These are phyloP conservation scores for Metschnikowia gruessii DNA, from an alignment of 805 yeast genomes.

Conservation along the genomic window DNA sequence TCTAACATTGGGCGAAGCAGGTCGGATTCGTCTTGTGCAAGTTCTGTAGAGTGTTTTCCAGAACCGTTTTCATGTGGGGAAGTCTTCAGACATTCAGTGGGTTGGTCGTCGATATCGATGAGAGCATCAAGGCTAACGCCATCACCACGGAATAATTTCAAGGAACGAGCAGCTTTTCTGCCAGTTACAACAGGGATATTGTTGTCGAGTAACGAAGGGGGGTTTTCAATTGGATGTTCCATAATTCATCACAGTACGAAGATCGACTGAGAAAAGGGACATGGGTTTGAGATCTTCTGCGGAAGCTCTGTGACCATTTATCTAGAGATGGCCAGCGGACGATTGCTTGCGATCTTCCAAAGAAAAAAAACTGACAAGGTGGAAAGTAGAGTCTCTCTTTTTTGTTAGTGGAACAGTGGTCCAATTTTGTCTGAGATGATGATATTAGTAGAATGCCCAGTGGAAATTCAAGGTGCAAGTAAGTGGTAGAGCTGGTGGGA, in stretches of 20 bases:
- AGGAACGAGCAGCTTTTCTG: conserved; percentile 56
- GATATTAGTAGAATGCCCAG: not conserved
- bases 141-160: conserved; percentile 48
- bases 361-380: not conserved
- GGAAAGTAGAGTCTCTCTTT: no score
- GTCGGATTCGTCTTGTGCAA: not conserved
- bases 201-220: conserved; percentile 12
- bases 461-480: not conserved
- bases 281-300: conserved; percentile 1
- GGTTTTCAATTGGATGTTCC: conserved; percentile 6
- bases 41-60: conserved; percentile 2
- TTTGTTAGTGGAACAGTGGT: not conserved
- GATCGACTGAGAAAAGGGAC: not conserved
- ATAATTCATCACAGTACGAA: conserved; percentile 8
- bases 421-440: not conserved
- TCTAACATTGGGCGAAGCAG: conserved; percentile 32
- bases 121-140: conserved; percentile 13
- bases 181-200: conserved; percentile 38
- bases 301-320: conserved; percentile 2
- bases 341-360: not conserved
- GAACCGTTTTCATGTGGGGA: conserved; percentile 7
- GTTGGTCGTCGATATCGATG: conserved; percentile 12
- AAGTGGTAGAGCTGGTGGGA: not conserved
- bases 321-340: not conserved
- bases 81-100: conserved; percentile 5